Evolutionary conservation across 2,329 filamentous ascomycete genomes (phyloP).

Genomic region (Phialophora verrucosa): DNA sequence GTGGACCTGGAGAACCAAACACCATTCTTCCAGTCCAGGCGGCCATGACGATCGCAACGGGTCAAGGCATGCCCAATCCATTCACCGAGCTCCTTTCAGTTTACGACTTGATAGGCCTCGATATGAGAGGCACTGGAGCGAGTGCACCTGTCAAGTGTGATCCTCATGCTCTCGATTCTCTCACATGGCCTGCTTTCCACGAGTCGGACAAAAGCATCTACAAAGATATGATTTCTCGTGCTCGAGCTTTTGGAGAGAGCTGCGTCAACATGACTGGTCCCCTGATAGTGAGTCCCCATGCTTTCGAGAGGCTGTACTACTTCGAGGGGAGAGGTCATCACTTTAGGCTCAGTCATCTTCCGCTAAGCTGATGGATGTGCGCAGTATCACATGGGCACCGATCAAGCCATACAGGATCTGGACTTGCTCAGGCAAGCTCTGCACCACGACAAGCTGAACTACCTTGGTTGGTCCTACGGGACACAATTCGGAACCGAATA

Average conservation of each 20-base stretch:
- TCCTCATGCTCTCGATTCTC: slow-evolving; percentile 45
- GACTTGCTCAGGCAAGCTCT: slow-evolving; percentile 46
- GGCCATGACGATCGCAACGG: neutral
- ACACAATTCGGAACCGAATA: slow-evolving; percentile 54
- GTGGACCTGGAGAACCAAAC: slow-evolving; percentile 45
- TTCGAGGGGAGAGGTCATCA: too few species aligned
- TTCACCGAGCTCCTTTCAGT: slow-evolving; percentile 40
- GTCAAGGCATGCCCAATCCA: slow-evolving; percentile 18
- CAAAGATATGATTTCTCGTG: slow-evolving; percentile 47
- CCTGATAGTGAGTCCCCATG: slow-evolving; percentile 40
- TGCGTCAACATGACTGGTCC: slow-evolving; percentile 49
- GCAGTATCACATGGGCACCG: slow-evolving; percentile 50
- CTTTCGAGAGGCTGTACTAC: neutral
- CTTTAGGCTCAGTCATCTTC: neutral
- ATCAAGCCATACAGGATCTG: slow-evolving; percentile 45
- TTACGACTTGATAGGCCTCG: slow-evolving; percentile 53
- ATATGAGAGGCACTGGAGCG: slow-evolving; percentile 52
- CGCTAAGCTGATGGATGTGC: neutral
- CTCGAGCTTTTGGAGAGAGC: slow-evolving; percentile 48
- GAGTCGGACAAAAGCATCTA: neutral
- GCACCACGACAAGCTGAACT: slow-evolving; percentile 47
- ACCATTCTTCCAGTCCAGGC: neutral
- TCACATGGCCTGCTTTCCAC: slow-evolving; percentile 41
- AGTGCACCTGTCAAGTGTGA: slow-evolving; percentile 52
- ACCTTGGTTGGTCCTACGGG: slow-evolving; percentile 54